Evolutionary conservation across 2,329 filamentous ascomycete genomes (phyloP).

Genomic region (Colletotrichum limetticola): DNA sequence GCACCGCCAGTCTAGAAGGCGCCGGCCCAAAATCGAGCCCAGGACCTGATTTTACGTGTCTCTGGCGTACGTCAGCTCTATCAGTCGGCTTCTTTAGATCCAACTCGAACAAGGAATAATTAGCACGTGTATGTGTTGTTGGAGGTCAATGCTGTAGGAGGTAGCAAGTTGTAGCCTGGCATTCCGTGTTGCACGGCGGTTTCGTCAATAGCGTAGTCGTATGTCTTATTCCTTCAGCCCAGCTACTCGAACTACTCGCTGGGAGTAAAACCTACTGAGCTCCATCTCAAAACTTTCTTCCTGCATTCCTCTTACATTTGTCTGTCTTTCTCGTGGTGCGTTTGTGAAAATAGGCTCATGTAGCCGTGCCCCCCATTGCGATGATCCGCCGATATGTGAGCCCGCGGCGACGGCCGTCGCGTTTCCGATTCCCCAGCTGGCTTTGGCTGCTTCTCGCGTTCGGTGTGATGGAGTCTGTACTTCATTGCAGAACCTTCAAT

Average conservation of each 20-base stretch:
- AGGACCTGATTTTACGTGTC: neutral
- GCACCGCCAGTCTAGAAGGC: neutral
- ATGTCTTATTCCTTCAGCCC: neutral
- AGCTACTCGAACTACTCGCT: neutral
- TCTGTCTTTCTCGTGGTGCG: neutral
- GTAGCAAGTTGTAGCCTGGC: neutral
- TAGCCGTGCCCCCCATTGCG: neutral
- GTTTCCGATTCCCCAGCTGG: slow-evolving; percentile 14
- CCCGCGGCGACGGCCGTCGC: slow-evolving; percentile 4
- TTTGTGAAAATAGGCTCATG: neutral
- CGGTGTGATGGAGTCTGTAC: neutral
- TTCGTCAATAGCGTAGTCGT: neutral
- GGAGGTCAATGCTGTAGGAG: neutral
- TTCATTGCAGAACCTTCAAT: neutral
- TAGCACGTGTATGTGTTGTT: neutral
- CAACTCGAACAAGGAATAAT: slow-evolving; percentile 7
- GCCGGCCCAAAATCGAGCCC: neutral
- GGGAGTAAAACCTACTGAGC: neutral
- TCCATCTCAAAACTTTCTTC: neutral
- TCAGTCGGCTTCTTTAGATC: slow-evolving; percentile 5
- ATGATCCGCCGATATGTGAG: slow-evolving; percentile 30
- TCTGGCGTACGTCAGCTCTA: slow-evolving; percentile 3
- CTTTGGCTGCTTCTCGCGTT: slow-evolving; percentile 21
- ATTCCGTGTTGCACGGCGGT: neutral
- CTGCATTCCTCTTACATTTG: neutral